Conservation (phyloP, 2,329 filamentous ascomycete species). For the Pseudogymnoascus sp. region DNA sequence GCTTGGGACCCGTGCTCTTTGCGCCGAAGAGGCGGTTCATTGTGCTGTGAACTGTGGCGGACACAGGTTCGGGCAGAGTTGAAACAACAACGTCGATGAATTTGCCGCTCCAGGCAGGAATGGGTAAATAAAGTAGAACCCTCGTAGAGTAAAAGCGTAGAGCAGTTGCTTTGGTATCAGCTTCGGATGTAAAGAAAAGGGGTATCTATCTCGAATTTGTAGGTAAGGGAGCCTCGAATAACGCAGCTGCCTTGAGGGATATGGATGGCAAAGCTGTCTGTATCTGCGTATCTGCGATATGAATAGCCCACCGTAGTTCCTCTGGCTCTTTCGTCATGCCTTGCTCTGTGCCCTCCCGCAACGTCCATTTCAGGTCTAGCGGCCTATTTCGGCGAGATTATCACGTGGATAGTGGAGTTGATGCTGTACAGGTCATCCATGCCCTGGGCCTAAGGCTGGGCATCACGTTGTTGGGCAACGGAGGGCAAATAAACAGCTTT, state of each 20-base stretch:
- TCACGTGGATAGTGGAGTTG: constrained; percentile 7
- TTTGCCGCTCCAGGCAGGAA: constrained; percentile 5
- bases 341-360: not conserved
- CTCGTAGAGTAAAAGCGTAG: not conserved
- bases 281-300: not conserved
- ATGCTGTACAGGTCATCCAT: constrained; percentile 9
- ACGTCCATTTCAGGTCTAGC: not conserved
- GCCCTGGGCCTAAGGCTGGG: constrained; percentile 6
- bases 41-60: constrained; percentile 23
- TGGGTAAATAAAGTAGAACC: too few species aligned
- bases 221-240: not conserved
- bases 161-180: not conserved
- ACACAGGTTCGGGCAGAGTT: not conserved
- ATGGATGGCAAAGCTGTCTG: not conserved
- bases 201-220: not conserved
- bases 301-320: constrained; percentile 1
- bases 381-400: constrained; percentile 9
- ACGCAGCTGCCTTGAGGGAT: not conserved
- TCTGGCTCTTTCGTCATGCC: constrained; percentile 1
- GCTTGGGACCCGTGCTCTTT: constrained; percentile 80
- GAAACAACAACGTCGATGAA: not conserved
- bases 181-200: not conserved
- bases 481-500: constrained; percentile 7
- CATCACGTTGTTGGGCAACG: constrained; percentile 9
- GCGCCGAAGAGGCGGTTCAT: constrained; percentile 97